Evolutionary conservation across 306 rosid genomes (phyloP).

Genomic region (Prunus armeniaca): DNA sequence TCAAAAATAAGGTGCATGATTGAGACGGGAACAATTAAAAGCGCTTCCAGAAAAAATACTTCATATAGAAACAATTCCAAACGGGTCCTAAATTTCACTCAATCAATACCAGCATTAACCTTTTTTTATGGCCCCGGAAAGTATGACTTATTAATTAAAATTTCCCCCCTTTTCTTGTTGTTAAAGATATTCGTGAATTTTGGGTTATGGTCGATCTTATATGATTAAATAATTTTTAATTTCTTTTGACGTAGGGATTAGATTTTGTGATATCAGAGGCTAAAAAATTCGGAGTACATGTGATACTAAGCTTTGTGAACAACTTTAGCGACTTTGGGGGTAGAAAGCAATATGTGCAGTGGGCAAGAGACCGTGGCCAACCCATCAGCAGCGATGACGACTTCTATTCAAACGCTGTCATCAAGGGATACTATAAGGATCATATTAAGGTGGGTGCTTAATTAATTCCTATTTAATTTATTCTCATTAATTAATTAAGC

Average conservation of each 20-base stretch:
- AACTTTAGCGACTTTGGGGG: slow-evolving; percentile 56
- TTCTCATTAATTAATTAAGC: no score
- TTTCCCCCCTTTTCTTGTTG: no score
- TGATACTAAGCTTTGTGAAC: slow-evolving; percentile 51
- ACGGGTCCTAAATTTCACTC: no score
- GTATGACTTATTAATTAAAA: no score
- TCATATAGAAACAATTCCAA: no score
- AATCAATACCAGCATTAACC: no score
- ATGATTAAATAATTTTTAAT: background rate
- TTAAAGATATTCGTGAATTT: no score
- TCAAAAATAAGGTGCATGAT: background rate
- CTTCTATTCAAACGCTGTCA: slow-evolving; percentile 37
- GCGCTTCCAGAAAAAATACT: no score
- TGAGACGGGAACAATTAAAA: no score
- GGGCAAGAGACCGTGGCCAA: slow-evolving; percentile 46
- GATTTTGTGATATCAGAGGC: slow-evolving; percentile 63
- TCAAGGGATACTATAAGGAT: slow-evolving; percentile 43
- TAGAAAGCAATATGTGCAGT: slow-evolving; percentile 48
- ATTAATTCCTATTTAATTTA: no score
- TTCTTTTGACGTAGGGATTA: slow-evolving; percentile 29
- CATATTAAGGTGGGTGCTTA: slow-evolving; percentile 37
- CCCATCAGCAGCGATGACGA: slow-evolving; percentile 37
- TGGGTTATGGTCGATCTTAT: no score
- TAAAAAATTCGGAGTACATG: slow-evolving; percentile 29
- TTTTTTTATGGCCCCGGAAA: no score